Evolutionary conservation across 495 filamentous ascomycete genomes (phyloP), one percentile per base, ranked within the genome.

Genomic region (Ascodesmis nigricans): DNA sequence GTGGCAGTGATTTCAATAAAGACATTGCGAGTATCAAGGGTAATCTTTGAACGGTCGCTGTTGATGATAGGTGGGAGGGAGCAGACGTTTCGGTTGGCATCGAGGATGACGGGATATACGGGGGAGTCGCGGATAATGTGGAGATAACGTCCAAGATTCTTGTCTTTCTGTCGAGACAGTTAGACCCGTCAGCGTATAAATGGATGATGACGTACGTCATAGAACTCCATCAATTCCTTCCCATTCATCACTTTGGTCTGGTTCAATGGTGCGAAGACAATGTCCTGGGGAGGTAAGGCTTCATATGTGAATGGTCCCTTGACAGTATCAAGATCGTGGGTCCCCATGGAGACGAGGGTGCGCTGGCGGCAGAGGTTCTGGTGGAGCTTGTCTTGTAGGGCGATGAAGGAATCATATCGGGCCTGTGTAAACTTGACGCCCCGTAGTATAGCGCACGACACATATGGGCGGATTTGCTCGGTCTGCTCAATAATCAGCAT

Each of bases 21-120:
- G 50, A 95, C 65, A 54, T 95, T 93, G 45, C 62, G 78, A 30
- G 82, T 93, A 46, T 80, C 60, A 24, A 91, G 59, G 1, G 66
- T 78, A 50, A 99, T 95, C 60, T 95, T 99, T 35, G 82, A 91
- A 57, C 78, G 81, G 48, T 99, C 67, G 41, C 81, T 70, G 58
- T 99, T 99, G 64, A 99, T 99, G 51, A 95, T 92, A 13, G 87
- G 87, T 0, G 87, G 87, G 35, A 99, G 63, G 16, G 84, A 93
- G 60, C 82, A 91, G 30, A 95, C 79, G 20, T 67, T 75, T 21
- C 71, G 62, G 43, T 91, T 77, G 22, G 78, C 67, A 57, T 99
- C 87, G 47, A 79, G 78, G 44, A 99, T 84, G 30, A 92, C 79
- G n/a, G 87, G 87, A 54, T 95, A 99, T 20, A 92, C 75, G 10